These are phyloP conservation scores for Phytophthora macrochlamydospora DNA, from an alignment of 352 stramenopile genomes.

Conservation along the genomic window DNA sequence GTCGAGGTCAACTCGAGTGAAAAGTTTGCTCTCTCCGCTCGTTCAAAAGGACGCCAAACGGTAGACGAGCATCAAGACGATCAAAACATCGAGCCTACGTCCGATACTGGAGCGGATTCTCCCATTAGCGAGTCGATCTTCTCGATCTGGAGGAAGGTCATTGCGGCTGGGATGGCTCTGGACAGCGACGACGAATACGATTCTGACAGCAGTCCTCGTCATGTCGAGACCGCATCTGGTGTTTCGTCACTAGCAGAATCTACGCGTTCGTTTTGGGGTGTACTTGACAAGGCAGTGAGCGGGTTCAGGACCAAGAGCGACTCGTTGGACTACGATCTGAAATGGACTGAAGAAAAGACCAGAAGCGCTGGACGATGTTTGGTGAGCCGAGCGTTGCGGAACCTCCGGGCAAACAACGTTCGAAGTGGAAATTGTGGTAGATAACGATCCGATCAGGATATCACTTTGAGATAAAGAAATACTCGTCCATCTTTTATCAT, in stretches of 20 bases:
- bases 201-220: background rate
- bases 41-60: background rate
- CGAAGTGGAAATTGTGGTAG: slow-evolving; percentile 22
- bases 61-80: background rate
- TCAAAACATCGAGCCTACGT: no score
- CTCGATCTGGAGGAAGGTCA: background rate
- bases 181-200: slow-evolving; percentile 7
- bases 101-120: no score
- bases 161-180: slow-evolving; percentile 9
- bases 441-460: background rate
- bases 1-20: background rate
- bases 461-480: background rate
- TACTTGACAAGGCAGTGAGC: slow-evolving; percentile 11
- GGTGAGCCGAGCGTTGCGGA: slow-evolving; percentile 20
- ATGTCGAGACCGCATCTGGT: background rate
- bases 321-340: slow-evolving; percentile 24
- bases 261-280: slow-evolving; percentile 5
- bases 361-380: slow-evolving; percentile 32
- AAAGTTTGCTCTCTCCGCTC: background rate
- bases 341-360: slow-evolving; percentile 17
- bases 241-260: background rate
- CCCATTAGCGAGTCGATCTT: background rate
- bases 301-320: slow-evolving; percentile 11
- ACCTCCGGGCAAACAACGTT: slow-evolving; percentile 1
- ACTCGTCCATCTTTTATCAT: no score